Evolutionary conservation across 225 moss, liverwort and hornwort genomes (phyloP), one percentile per base, ranked within the genome.

Genomic region (Bryum argenteum): DNA sequence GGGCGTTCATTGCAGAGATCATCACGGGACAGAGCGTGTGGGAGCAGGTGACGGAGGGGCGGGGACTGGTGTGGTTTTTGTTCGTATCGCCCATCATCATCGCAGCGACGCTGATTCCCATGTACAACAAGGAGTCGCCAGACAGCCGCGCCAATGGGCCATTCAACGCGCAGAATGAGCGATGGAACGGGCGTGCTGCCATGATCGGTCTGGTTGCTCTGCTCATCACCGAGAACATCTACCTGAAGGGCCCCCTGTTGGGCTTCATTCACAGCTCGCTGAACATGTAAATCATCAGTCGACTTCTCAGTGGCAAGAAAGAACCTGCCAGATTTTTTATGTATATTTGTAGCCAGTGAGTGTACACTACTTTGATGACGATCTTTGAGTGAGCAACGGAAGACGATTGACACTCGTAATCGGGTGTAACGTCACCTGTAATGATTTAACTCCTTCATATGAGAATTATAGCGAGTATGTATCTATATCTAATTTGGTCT

Each of bases 1-100:
- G 95, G 95, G 95, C 91, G 0, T 82, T 93, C 21, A 55, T 71
- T 0, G 80, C 88, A 2, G 93, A 95, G 51, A 51, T 88, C 0
- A 0, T 78, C 0, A 71, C 88, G 0, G 93, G 95, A 0, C 72
- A 85, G 54, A 85, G 85, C 24, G 77, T 88, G 9, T 80, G 83
- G 78, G 40, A 85, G 80, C 85, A 88, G 68, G 87, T 89, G 0
- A 73, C 86, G 0, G 77, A 59, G 0, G 85, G 83, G 0, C 72
- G 71, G 0, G 94, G 92, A 1, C 50, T 95, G 33, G 67, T 95
- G 8, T 95, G 69, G 71, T 95, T 95, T 11, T 9, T 89, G 61
- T 83, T 75, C 9, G 89, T 84, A 1, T 60, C 88, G 0, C 91
- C 93, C 3, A 37, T 95, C 43, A 19, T 95, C 43, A 87, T 93